Conservation (phyloP, 805 yeast species). For the Metschnikowia continentalis region DNA sequence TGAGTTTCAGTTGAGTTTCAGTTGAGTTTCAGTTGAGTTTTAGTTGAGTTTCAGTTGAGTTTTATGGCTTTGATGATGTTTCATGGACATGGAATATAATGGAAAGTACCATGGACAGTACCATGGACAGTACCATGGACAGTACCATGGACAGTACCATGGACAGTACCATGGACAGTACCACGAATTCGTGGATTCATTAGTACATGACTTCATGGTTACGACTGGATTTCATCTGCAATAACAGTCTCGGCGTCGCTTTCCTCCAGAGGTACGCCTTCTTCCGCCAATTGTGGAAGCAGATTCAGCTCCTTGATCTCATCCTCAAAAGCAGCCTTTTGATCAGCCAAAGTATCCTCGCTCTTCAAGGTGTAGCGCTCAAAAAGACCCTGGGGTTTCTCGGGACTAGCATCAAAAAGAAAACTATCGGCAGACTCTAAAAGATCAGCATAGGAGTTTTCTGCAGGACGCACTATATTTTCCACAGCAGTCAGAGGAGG, state of each 20-base stretch:
- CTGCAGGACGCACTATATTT: constrained; percentile 1
- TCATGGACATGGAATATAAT: too few relatives aligned
- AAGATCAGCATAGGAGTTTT: constrained; percentile 9
- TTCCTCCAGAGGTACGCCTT: constrained; percentile 3
- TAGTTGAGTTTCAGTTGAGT: too few relatives aligned
- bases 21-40: too few relatives aligned
- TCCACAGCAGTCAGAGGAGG: constrained; percentile 10
- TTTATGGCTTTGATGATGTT: too few relatives aligned
- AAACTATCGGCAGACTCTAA: constrained; percentile 8
- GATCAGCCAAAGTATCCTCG: constrained; percentile 13
- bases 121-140: too few relatives aligned
- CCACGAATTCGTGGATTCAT: too few relatives aligned
- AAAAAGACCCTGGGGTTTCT: constrained; percentile 8
- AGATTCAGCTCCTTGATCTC: neutral
- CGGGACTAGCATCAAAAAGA: constrained; percentile 2
- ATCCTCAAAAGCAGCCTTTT: constrained; percentile 2
- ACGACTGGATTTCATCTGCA: constrained; percentile 10
- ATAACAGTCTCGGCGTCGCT: constrained; percentile 18
- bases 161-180: too few relatives aligned
- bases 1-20: too few relatives aligned
- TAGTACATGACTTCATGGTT: neutral
- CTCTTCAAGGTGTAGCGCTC: constrained; percentile 13
- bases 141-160: too few relatives aligned
- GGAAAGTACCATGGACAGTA: too few relatives aligned
- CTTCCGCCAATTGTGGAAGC: too few relatives aligned